A percentile compares a stretch with the other conserved stretches of the same genome.
These are phyloP conservation scores for Diaporthe sp. DNA, from an alignment of 2,329 filamentous ascomycete species.

Conservation along the genomic window DNA sequence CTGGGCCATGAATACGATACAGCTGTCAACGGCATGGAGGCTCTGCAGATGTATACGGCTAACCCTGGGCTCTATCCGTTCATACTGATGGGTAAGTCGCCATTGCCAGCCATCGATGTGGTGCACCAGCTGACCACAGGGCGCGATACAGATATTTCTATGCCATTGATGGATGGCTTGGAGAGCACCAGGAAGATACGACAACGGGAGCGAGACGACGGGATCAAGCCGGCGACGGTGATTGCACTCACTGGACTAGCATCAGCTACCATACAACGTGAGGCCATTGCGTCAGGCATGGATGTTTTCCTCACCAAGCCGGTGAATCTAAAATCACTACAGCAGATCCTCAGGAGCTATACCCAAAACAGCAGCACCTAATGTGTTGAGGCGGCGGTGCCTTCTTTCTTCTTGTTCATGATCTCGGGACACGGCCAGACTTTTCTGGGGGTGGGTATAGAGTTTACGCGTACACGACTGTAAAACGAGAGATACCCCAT, in stretches of 20 bases:
- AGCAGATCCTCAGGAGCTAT: neutral
- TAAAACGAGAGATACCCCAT: constrained; percentile 25
- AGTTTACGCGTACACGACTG: constrained; percentile 25
- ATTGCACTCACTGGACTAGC: constrained; percentile 63
- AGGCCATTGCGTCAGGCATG: constrained; percentile 60
- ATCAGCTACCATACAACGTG: constrained; percentile 57
- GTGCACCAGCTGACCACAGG: neutral
- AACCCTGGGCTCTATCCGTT: constrained; percentile 54
- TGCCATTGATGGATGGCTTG: constrained; percentile 51
- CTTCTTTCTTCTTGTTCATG: neutral
- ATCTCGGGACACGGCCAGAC: too few species aligned
- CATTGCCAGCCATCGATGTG: neutral
- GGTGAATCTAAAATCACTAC: constrained; percentile 53
- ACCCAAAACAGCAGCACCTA: neutral
- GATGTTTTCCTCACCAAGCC: constrained; percentile 65
- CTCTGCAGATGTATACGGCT: constrained; percentile 58
- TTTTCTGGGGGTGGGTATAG: neutral
- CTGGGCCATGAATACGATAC: constrained; percentile 55
- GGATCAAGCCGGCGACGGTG: constrained; percentile 53
- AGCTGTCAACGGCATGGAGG: constrained; percentile 62
- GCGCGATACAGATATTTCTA: constrained; percentile 45
- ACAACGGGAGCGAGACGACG: constrained; percentile 43
- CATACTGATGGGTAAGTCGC: constrained; percentile 61
- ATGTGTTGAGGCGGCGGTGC: too few species aligned
- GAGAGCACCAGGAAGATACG: constrained; percentile 48